Base-by-base conservation (phyloP, 768 basidiomycete species). In the Suillus placidus region DNA sequence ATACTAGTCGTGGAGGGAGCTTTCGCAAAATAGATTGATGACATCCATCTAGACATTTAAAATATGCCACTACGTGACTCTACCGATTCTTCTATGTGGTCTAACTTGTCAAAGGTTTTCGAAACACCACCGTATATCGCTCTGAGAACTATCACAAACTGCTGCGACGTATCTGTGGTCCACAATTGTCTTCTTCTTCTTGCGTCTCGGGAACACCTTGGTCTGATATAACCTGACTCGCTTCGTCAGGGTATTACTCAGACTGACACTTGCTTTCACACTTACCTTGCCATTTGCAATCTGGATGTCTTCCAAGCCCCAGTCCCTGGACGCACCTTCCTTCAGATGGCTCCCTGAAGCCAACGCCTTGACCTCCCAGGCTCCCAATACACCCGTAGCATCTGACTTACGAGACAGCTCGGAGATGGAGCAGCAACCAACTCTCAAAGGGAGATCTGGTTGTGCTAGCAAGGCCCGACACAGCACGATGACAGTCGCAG, bases 241-340 rank as follows among this genome's bases (percentile, higher is more conserved):
- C 34, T 37, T 65, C 56, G 47, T 63, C 54, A 66, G 61, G 34
- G 66, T 35, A 5, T 20, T 51, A 55, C 40, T 37, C 34, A 45
- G 20, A 58, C 16, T 52, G 4, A n/a, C 51, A n/a, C 38, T 18
- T 5, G 38, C 56, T 23, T 12, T 43, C 23, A 26, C 37, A 74
- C 82, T 38, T 51, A 90, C 91, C 81, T 87, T 80, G 52, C 91
- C 90, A 66, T 85, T 77, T 6, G 81, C 80, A 32, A 88, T 82
- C 71, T 83, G 76, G 10, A 91, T 83, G 73, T 94, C 87, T 69
- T 92, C 89, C 67, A 94, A 88, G 16, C 93, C 93, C 93, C 93
- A 94, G 57, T 91, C 89, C 68, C 91, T 81, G 61, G 83, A 79
- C 2, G 84, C 69, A 1, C 88, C 89, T 3, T 85, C 86, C 34